Evolutionary conservation across 257 asterid species (phyloP), one percentile per base, ranked within the genome.

Genomic region (Jaltomata sinuosa): DNA sequence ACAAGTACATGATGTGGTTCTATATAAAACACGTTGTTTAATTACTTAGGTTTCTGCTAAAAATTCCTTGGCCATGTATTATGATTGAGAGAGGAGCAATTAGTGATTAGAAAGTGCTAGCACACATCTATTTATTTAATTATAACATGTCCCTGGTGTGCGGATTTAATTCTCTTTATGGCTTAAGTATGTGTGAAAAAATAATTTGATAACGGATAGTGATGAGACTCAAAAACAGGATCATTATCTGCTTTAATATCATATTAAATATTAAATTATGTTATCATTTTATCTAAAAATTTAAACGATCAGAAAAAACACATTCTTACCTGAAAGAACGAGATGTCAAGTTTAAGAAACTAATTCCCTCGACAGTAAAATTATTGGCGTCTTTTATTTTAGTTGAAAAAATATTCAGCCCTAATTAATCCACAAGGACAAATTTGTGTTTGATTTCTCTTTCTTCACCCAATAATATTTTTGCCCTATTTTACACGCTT

Each of bases 401-500:
- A 18, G 15, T 32, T 16, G 47, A 65, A 65, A 65, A 34, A 34
- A 67, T 14, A 54, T 38, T 69, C 32, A 71, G 19, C 53, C 27
- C 54, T 38, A 71, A 71, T 71, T 36, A 71, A 71, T 71, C 19
- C 53, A 40, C 34, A 71, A 71, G 54, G 11, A 71, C 79, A 71
- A 11, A 38, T 38, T 21, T 40, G 52, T 68, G 12, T 68, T 36
- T 18, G 47, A 65, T 65, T 64, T 65, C 76, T 65, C 45, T 16
- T 15, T 32, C 42, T 65, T 32, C 76, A 18, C n/a, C 25, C 34
- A 62, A 14, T 65, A 68, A 36, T 65, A 65, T 32, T 19, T 11
- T 19, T 79, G 83, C 83, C 83, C 83, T 79, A 5, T 16, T 79
- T 21, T 54, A 69, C 84, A 81, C 76, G 84, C 84, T 40, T 36